Percentiles rank a stretch among this genome's conserved stretches.
phyloP scores from a whole-genome alignment of 768 basidiomycete genomes.

The Glaciozyma martinii region DNA sequence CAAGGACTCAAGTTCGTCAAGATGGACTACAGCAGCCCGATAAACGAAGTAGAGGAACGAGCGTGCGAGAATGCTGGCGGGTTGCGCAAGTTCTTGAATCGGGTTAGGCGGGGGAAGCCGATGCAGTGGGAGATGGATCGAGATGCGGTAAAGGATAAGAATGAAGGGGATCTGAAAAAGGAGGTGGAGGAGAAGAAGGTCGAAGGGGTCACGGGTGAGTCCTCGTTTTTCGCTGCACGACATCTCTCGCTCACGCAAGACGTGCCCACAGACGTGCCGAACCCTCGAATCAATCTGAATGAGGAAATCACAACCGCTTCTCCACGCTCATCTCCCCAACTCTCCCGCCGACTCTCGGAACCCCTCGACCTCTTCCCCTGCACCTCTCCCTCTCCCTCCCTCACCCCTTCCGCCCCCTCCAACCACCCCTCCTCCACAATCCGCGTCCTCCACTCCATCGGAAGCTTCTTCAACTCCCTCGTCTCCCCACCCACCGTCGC shows the following conservation, averaged over 20 bases:
- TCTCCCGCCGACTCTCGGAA: not conserved
- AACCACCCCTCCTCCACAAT: not conserved
- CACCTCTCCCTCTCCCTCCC: not conserved
- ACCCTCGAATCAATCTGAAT: not conserved
- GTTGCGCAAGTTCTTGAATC: not conserved
- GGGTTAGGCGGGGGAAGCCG: conserved; percentile 1
- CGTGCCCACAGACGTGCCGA: not conserved
- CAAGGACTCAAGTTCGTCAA: conserved; percentile 47
- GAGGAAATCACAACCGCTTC: not conserved
- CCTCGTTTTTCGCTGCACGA: not conserved
- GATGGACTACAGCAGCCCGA: conserved; percentile 48
- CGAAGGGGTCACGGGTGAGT: not conserved
- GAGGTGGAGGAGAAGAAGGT: not conserved
- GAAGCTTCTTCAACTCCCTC: conserved; percentile 41
- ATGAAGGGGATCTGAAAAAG: not conserved
- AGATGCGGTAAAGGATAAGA: not conserved
- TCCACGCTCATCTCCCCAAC: not conserved
- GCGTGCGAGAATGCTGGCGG: conserved; percentile 3
- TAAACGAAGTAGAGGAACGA: conserved; percentile 46
- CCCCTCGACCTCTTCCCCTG: conserved; percentile 12
- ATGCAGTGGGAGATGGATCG: conserved; percentile 20
- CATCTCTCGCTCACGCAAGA: not conserved
- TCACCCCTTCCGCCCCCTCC: not conserved
- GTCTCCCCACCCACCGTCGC: conserved; percentile 50
- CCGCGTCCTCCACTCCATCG: not conserved